These are phyloP conservation scores for Suhomyces panamericanus DNA, from an alignment of 1,139 yeast species.

Conservation along the genomic window DNA sequence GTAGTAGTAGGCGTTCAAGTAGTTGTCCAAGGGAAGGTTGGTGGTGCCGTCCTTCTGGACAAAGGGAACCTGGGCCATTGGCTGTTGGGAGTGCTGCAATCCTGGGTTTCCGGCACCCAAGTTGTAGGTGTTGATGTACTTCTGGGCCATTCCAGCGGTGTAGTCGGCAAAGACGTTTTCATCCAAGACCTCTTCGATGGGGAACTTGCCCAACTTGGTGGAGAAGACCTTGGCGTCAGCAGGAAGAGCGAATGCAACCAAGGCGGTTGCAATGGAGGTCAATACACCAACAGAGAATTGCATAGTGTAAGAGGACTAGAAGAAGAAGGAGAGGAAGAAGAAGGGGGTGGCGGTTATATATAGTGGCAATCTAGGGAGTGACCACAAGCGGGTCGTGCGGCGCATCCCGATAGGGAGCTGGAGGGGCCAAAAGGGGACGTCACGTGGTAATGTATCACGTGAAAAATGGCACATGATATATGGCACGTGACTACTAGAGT, in stretches of 20 bases:
- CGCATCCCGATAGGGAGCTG: background rate
- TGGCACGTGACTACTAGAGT: too few relatives aligned
- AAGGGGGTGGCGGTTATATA: background rate
- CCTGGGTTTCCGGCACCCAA: constrained; percentile 31
- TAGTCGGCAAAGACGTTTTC: constrained; percentile 64
- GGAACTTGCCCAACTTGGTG: constrained; percentile 63
- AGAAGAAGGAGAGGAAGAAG: background rate
- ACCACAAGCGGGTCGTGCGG: constrained; percentile 7
- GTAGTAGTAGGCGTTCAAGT: constrained; percentile 91
- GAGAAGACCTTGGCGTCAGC: constrained; percentile 62
- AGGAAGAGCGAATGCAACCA: constrained; percentile 28
- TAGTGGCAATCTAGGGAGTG: constrained; percentile 13
- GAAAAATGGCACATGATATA: background rate
- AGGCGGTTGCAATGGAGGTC: constrained; percentile 39
- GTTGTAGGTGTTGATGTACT: constrained; percentile 62
- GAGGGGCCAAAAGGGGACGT: background rate
- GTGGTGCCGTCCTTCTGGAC: constrained; percentile 36
- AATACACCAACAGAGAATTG: constrained; percentile 35
- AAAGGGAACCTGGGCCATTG: constrained; percentile 46
- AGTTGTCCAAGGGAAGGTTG: constrained; percentile 81
- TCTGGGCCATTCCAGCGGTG: constrained; percentile 67
- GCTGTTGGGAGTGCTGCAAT: constrained; percentile 21
- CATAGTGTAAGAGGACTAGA: constrained; percentile 21
- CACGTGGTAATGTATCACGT: background rate
- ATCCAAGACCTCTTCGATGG: constrained; percentile 60